phyloP scores from a whole-genome alignment of 2,329 filamentous ascomycete genomes.

The Penicillium hesseltinei region DNA sequence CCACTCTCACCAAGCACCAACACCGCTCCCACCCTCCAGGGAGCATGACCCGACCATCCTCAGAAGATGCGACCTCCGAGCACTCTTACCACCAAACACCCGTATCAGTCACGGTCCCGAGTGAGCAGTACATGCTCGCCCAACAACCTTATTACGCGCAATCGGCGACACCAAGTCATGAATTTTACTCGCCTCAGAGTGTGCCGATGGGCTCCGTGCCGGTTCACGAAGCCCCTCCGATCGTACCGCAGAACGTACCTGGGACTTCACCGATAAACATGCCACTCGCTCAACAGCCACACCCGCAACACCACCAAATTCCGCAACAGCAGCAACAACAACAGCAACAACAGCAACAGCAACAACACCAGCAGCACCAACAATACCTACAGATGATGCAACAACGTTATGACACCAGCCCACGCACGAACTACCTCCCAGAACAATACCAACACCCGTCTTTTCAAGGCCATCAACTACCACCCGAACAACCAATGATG shows the following conservation, averaged over 20 bases:
- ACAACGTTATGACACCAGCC: slow-evolving; percentile 32
- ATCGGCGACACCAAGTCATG: slow-evolving; percentile 34
- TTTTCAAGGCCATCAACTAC: slow-evolving; percentile 30
- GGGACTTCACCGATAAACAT: slow-evolving; percentile 31
- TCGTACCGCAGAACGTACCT: slow-evolving; percentile 33
- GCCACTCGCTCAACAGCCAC: slow-evolving; percentile 24
- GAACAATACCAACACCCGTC: slow-evolving; percentile 32
- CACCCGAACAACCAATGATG: slow-evolving; percentile 33
- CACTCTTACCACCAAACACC: slow-evolving; percentile 35
- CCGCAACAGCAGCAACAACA: slow-evolving; percentile 22
- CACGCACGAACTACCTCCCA: slow-evolving; percentile 32
- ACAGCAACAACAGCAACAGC: slow-evolving; percentile 31
- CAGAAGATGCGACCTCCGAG: slow-evolving; percentile 39
- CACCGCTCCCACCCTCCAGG: slow-evolving; percentile 40
- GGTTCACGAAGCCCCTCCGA: slow-evolving; percentile 30
- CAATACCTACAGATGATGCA: slow-evolving; percentile 33
- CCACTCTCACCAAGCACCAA: slow-evolving; percentile 43
- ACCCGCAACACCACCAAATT: slow-evolving; percentile 30
- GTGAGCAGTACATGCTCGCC: slow-evolving; percentile 36
- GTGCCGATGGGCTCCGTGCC: slow-evolving; percentile 34
- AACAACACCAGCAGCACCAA: slow-evolving; percentile 20
- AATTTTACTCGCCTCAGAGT: slow-evolving; percentile 38
- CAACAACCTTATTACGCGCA: slow-evolving; percentile 39
- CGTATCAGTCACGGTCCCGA: slow-evolving; percentile 29
- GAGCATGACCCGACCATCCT: slow-evolving; percentile 34